Evolutionary conservation across 495 filamentous ascomycete genomes (phyloP), one percentile per base, ranked within the genome.

Genomic region (Saxispiralis lemnorum): DNA sequence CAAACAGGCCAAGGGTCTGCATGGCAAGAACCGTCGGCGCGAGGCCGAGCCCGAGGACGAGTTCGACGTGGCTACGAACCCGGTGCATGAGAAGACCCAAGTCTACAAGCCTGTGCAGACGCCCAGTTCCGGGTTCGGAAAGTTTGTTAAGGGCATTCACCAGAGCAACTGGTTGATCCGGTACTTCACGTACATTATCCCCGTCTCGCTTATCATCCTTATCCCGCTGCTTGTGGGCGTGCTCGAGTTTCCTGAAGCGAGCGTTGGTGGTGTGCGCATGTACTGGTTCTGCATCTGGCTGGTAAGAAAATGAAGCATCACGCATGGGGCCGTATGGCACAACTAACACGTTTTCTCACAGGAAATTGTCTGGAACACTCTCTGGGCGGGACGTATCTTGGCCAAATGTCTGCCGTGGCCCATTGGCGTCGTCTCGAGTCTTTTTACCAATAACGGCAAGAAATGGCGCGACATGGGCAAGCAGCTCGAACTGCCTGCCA

Each of bases 271-370:
- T 30, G 83, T 94, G 1, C 43, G 70, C 47, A 56, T 95, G 44
- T 63, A 84, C 39, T 96, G 88, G 88, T 95, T 96, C 49, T 78
- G 81, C 35, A 81, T 95, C 38, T 96, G 88, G 88, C 67, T 96
- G 37, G 24, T 28, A 82, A 93, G 58, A 28, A 4, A 79, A 9
- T 5, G 9, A 28, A 28, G 24, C 24, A 9, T 4, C 24, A 9
- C 4, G 9, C 5, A 9, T 9, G 24, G 5, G 4, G 24, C 5
- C 24, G 24, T n/a, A 28, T 28, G 24, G 5, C 9, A 4, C 24
- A 28, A 28, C 24, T 28, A 28, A 28, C 24, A 28, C 9, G 24
- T n/a, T n/a, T n/a, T n/a, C n/a, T 28, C 24, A 28, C 24, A 28
- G 24, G 48, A 51, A 36, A 48, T 93, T 18, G 73, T 95, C 35